Conservation (phyloP, 83 land plant genomes). For the Picea mariana region DNA sequence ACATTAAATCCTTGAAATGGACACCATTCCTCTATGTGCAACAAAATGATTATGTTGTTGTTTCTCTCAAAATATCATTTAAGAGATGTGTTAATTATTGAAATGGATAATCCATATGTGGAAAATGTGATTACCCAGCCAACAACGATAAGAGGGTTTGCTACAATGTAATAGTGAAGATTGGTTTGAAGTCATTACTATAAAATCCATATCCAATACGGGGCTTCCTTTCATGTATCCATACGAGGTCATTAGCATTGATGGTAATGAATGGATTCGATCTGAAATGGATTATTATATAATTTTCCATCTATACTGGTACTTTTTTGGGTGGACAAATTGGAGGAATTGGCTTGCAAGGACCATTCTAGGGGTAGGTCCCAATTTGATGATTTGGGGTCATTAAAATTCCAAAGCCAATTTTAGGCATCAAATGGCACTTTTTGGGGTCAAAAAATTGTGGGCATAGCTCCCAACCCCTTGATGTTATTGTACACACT, state of each 20-base stretch:
- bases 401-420: too few relatives aligned
- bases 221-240: constrained; percentile 82
- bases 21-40: constrained; percentile 82
- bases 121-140: constrained; percentile 82
- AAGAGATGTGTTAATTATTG: constrained; percentile 79
- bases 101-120: constrained; percentile 58
- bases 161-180: constrained; percentile 75
- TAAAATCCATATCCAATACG: constrained; percentile 50
- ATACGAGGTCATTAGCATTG: constrained; percentile 64
- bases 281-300: too few relatives aligned
- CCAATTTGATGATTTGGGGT: too few relatives aligned
- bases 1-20: constrained; percentile 68
- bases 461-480: too few relatives aligned
- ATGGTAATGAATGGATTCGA: constrained; percentile 52
- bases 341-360: too few relatives aligned
- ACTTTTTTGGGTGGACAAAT: too few relatives aligned
- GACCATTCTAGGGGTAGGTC: too few relatives aligned
- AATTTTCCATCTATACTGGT: too few relatives aligned
- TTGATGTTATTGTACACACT: too few relatives aligned
- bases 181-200: constrained; percentile 79
- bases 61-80: constrained; percentile 83
- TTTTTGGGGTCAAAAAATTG: too few relatives aligned
- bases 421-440: too few relatives aligned
- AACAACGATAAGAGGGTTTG: constrained; percentile 71
- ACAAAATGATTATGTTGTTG: constrained; percentile 69